Percentiles rank a stretch among this genome's conserved stretches.
These are phyloP conservation scores for Pyrenochaeta sp. DNA, from an alignment of 2,329 filamentous ascomycete genomes.

Conservation along the genomic window DNA sequence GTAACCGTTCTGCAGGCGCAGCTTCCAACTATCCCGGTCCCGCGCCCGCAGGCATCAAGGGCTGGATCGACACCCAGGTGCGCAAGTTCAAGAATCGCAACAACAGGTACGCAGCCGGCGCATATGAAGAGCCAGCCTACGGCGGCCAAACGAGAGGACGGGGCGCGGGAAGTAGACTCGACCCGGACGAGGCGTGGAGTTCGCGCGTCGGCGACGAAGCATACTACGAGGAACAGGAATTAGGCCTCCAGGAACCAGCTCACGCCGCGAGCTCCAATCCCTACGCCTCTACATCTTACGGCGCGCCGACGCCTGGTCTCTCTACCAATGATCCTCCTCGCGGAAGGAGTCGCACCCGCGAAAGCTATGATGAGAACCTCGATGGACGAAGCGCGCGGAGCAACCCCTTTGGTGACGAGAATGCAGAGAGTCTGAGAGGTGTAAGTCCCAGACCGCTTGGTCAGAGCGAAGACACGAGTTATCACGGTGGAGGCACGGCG, in stretches of 20 bases:
- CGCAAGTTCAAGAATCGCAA: slow-evolving; percentile 71
- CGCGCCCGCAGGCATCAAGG: slow-evolving; percentile 69
- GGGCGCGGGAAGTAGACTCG: slow-evolving; percentile 67
- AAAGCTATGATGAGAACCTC: slow-evolving; percentile 49
- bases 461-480: slow-evolving; percentile 59
- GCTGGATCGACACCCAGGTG: slow-evolving; percentile 76
- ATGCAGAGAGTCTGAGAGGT: slow-evolving; percentile 64
- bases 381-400: slow-evolving; percentile 40
- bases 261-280: slow-evolving; percentile 50
- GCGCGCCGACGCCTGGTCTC: slow-evolving; percentile 37
- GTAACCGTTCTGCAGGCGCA: slow-evolving; percentile 35
- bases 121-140: slow-evolving; percentile 73
- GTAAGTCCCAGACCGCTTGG: slow-evolving; percentile 76
- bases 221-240: slow-evolving; percentile 81
- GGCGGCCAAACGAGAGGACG: slow-evolving; percentile 43
- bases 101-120: slow-evolving; percentile 72
- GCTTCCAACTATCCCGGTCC: slow-evolving; percentile 58
- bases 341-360: slow-evolving; percentile 60
- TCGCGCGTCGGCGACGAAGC: slow-evolving; percentile 78
- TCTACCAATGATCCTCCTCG: slow-evolving; percentile 43
- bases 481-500: slow-evolving; percentile 49
- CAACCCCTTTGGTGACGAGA: slow-evolving; percentile 53
- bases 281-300: slow-evolving; percentile 26
- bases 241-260: slow-evolving; percentile 63
- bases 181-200: slow-evolving; percentile 89